A percentile compares a stretch with the other conserved stretches of the same genome.
Evolutionary conservation across 208 protist genomes (phyloP).

Genomic region (Naegleria gruberi): DNA sequence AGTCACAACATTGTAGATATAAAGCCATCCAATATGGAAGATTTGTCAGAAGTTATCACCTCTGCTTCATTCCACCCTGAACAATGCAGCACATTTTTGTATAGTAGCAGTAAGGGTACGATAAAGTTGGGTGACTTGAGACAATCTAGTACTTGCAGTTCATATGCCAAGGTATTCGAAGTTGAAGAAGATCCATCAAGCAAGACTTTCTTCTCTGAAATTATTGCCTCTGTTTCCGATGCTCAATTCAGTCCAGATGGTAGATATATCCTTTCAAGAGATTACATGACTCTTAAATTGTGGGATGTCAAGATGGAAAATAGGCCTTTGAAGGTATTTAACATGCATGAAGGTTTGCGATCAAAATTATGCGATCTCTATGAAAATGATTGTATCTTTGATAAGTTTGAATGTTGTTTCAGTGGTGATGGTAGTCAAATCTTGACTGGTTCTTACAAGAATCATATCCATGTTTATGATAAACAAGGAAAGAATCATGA

Average conservation of each 20-base stretch:
- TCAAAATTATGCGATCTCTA: constrained; percentile 73
- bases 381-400: constrained; percentile 80
- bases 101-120: constrained; percentile 53
- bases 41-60: constrained; percentile 81
- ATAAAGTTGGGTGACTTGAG: constrained; percentile 63
- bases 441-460: constrained; percentile 69
- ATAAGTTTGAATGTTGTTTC: constrained; percentile 77
- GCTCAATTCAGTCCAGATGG: constrained; percentile 66
- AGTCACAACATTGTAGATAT: constrained; percentile 76
- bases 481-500: constrained; percentile 39
- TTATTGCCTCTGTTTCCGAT: constrained; percentile 68
- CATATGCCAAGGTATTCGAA: constrained; percentile 57
- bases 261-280: constrained; percentile 63
- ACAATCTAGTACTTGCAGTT: constrained; percentile 52
- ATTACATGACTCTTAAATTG: constrained; percentile 71
- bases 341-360: constrained; percentile 66
- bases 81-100: constrained; percentile 60
- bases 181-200: constrained; percentile 52
- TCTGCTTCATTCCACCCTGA: constrained; percentile 63
- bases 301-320: constrained; percentile 69
- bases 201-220: constrained; percentile 76
- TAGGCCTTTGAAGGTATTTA: constrained; percentile 57
- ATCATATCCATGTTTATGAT: constrained; percentile 73
- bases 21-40: constrained; percentile 81
- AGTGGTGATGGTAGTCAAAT: constrained; percentile 41